Conservation (phyloP, 768 basidiomycete species). For the Collybia sp. region DNA sequence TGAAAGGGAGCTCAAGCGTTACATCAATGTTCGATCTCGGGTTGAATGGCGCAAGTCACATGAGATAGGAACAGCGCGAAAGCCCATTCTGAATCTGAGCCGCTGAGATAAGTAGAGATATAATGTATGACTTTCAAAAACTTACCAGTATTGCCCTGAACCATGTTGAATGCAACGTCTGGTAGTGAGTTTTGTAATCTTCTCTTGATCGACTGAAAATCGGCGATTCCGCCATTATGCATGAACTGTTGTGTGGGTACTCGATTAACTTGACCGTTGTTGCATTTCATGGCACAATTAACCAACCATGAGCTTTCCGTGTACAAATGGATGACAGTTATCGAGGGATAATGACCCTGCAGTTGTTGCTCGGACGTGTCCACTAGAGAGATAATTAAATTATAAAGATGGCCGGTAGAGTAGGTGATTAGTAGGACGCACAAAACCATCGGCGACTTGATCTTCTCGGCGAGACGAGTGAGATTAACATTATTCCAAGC, state of each 20-base stretch:
- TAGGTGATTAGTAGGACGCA: conserved; percentile 28
- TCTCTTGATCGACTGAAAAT: conserved; percentile 79
- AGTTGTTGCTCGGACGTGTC: conserved; percentile 92
- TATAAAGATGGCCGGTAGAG: not conserved
- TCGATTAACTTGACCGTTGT: not conserved
- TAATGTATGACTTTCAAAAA: conserved; percentile 1
- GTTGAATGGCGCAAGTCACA: conserved; percentile 28
- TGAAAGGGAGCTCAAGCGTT: conserved; percentile 21
- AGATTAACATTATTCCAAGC: conserved; percentile 98
- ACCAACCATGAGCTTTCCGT: conserved; percentile 86
- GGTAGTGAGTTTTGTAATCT: conserved; percentile 69
- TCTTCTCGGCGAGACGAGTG: conserved; percentile 92
- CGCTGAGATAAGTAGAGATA: conserved; percentile 1
- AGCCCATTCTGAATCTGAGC: conserved; percentile 91
- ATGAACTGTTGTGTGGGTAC: conserved; percentile 61
- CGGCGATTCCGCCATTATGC: conserved; percentile 94
- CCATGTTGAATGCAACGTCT: conserved; percentile 82
- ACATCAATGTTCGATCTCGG: not conserved
- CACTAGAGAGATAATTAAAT: conserved; percentile 33
- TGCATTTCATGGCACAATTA: not conserved
- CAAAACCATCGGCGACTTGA: conserved; percentile 95
- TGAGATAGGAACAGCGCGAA: conserved; percentile 90
- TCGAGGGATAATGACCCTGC: conserved; percentile 88
- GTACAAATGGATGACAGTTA: conserved; percentile 93
- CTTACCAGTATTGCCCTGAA: conserved; percentile 89